Conservation (phyloP, 495 filamentous ascomycete species). For the Trichodelitschia bisporula region DNA sequence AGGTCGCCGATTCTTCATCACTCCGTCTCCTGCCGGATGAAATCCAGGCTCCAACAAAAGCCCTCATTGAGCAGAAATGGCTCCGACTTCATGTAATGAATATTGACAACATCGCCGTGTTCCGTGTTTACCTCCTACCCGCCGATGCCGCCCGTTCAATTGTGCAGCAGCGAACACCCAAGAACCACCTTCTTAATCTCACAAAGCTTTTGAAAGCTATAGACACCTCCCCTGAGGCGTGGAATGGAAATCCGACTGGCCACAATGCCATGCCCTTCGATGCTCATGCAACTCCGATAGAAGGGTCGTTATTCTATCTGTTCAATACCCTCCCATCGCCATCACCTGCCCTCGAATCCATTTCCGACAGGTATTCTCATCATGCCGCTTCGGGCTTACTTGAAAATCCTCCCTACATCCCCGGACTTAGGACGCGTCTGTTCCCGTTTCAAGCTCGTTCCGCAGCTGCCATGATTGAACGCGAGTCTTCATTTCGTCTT, state of each 20-base stretch:
- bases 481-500: constrained; percentile 38
- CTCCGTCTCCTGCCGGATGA: no score
- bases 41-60: no score
- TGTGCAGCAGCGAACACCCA: no score
- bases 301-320: constrained; percentile 49
- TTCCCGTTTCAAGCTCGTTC: constrained; percentile 65
- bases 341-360: constrained; percentile 23
- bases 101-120: no score
- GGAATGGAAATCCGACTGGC: constrained; percentile 4
- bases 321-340: constrained; percentile 73
- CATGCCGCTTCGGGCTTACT: constrained; percentile 40
- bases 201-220: constrained; percentile 4
- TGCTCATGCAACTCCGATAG: constrained; percentile 16
- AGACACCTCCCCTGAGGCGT: constrained; percentile 6
- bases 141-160: no score
- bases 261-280: constrained; percentile 9
- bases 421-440: constrained; percentile 38
- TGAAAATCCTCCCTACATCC: constrained; percentile 1
- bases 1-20: no score
- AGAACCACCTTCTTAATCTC: no score
- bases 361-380: constrained; percentile 29
- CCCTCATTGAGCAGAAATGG: no score
- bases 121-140: no score
- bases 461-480: constrained; percentile 65
- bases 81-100: no score